These are phyloP conservation scores for Arachis hypogaea DNA, from an alignment of 306 rosid genomes.

Conservation along the genomic window DNA sequence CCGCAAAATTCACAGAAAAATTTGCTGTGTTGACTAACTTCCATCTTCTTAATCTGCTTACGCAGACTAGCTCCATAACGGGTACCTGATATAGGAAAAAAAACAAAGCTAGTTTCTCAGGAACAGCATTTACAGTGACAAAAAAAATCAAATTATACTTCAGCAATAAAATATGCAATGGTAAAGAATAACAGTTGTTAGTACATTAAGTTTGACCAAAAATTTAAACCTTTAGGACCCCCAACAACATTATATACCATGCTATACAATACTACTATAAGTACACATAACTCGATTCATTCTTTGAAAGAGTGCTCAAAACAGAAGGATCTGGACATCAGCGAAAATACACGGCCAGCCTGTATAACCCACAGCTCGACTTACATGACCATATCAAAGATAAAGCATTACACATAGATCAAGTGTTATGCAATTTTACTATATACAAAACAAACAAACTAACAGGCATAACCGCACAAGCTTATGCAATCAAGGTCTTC, in stretches of 20 bases:
- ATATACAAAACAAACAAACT: no score
- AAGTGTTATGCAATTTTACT: not conserved
- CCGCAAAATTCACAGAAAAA: slow-evolving; percentile 92
- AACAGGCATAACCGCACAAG: no score
- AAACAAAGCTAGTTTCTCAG: not conserved
- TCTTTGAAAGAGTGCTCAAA: no score
- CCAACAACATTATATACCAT: no score
- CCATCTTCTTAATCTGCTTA: slow-evolving; percentile 97
- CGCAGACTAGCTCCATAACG: slow-evolving; percentile 91
- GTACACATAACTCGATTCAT: no score
- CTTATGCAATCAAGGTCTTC: no score
- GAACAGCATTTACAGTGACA: not conserved
- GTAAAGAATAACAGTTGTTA: not conserved
- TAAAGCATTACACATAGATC: no score
- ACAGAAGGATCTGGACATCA: no score
- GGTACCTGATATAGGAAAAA: slow-evolving; percentile 58
- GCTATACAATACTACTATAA: no score
- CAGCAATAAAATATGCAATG: not conserved
- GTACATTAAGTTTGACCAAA: not conserved
- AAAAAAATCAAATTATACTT: not conserved
- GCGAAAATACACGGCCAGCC: no score
- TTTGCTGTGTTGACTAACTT: slow-evolving; percentile 89
- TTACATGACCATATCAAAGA: no score
- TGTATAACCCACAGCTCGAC: no score
- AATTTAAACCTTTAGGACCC: not conserved